Evolutionary conservation across 495 filamentous ascomycete genomes (phyloP).

Genomic region (Hypoxylon lenormandii): DNA sequence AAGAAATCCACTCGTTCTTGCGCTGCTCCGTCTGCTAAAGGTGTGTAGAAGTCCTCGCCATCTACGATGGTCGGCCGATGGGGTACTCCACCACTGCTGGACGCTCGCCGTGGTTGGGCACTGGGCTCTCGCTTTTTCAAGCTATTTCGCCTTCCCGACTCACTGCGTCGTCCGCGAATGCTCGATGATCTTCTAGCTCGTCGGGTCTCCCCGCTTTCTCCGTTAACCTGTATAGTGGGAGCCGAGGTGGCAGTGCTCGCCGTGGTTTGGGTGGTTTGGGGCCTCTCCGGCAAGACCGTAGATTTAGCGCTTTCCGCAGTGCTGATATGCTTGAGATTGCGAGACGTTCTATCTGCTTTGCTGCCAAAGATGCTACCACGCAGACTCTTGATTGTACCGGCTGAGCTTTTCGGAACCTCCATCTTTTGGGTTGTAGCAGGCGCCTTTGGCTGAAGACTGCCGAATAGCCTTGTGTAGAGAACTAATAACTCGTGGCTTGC

Average conservation of each 20-base stretch:
- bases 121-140: constrained; percentile 61
- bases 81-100: constrained; percentile 50
- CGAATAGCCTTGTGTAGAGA: constrained; percentile 84
- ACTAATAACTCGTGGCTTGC: constrained; percentile 81
- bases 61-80: constrained; percentile 52
- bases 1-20: constrained; percentile 53
- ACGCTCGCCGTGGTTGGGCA: constrained; percentile 53
- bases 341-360: constrained; percentile 56
- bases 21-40: constrained; percentile 49
- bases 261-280: constrained; percentile 60
- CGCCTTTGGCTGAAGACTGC: constrained; percentile 58
- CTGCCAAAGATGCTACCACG: constrained; percentile 80
- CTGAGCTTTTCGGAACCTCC: constrained; percentile 74
- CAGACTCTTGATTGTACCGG: constrained; percentile 76
- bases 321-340: constrained; percentile 47
- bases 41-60: constrained; percentile 56
- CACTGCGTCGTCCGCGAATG: constrained; percentile 55
- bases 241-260: constrained; percentile 46
- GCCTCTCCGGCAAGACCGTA: constrained; percentile 51
- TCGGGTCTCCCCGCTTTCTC: constrained; percentile 48
- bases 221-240: constrained; percentile 57
- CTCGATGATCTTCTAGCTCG: constrained; percentile 53
- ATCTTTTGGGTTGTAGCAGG: constrained; percentile 51
- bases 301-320: constrained; percentile 47
- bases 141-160: constrained; percentile 57